Evolutionary conservation across 2,329 filamentous ascomycete genomes (phyloP).

Genomic region (Ophiostoma himal-ulmi): DNA sequence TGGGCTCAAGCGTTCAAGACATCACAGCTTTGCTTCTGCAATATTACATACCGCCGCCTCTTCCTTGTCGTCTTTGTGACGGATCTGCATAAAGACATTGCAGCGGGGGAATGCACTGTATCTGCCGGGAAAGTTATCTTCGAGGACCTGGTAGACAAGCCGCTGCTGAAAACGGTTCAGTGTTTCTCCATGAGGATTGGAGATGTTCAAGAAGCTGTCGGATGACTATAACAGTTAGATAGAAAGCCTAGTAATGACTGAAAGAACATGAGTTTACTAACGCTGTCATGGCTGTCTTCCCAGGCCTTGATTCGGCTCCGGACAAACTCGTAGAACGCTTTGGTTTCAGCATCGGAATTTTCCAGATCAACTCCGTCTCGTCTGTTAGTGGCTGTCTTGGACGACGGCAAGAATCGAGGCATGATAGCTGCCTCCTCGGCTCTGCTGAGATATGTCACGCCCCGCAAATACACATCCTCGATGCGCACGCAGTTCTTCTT

Average conservation of each 20-base stretch:
- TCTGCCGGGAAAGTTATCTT: constrained; percentile 26
- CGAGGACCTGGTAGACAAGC: constrained; percentile 30
- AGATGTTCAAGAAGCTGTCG: constrained; percentile 24
- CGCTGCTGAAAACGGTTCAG: constrained; percentile 31
- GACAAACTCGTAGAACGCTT: constrained; percentile 23
- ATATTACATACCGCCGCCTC: not conserved
- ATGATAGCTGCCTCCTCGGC: constrained; percentile 25
- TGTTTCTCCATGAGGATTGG: constrained; percentile 27
- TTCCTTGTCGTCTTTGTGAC: constrained; percentile 17
- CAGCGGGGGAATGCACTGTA: constrained; percentile 21
- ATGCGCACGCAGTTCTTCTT: constrained; percentile 30
- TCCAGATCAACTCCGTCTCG: constrained; percentile 13
- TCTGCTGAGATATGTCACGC: constrained; percentile 33
- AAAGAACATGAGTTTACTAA: not conserved
- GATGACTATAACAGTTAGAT: not conserved
- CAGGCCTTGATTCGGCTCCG: constrained; percentile 18
- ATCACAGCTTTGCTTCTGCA: not conserved
- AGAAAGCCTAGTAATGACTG: not conserved
- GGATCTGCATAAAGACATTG: constrained; percentile 25
- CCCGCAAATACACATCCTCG: constrained; percentile 27
- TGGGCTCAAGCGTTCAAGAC: not conserved
- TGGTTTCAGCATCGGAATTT: constrained; percentile 17
- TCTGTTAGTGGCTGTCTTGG: not conserved
- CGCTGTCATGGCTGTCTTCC: constrained; percentile 14
- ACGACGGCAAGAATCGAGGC: constrained; percentile 11